Evolutionary conservation across 495 filamentous ascomycete species (phyloP), one percentile per base, ranked within the genome.

Genomic region (Trichoderma erinaceum): DNA sequence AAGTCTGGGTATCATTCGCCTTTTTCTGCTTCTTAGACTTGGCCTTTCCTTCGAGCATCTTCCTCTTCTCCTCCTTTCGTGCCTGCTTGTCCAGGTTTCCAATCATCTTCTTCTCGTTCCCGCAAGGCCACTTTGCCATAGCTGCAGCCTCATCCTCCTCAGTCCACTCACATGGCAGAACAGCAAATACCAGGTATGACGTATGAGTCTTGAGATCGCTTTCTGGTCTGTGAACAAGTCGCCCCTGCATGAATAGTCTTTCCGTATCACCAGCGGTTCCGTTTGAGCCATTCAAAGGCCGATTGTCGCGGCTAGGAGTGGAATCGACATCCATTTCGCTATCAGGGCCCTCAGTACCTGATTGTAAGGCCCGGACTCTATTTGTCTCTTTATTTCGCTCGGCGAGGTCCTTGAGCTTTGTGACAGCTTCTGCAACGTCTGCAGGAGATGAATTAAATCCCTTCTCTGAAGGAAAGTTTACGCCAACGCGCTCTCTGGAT

Each of bases 121-220:
- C 79, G 11, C 86, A 80, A 4, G 86, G 82, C 84, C 89, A 94
- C 68, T 80, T 84, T 68, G 80, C 83, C 61, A 78, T 76, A 38
- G 87, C 90, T 18, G 78, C 81, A n/a, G 82, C 80, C 78, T 99
- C 95, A 72, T 97, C 90, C 70, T 89, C 90, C 64, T 86, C 89
- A 0, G 79, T 87, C 96, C 95, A 98, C 66, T 89, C 89, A 64
- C 86, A 81, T 15, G 96, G 96, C 66, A 99, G 78, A 6, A 95
- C 79, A 1, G 96, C 95, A 84, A 99, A 99, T 7, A 96, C 90
- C 18, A 99, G 83, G 76, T 98, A 99, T 15, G 88, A 92, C 0
- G 95, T 99, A 77, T 99, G 95, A 12, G 87, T 93, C 84, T 97
- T 97, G 41, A 97, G 77, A 78, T 99, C 93, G 1, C 87, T 82